Percentiles rank a stretch among this genome's conserved stretches.
Conservation (phyloP, 345 rosid genomes). For the Kandelia obovata region DNA sequence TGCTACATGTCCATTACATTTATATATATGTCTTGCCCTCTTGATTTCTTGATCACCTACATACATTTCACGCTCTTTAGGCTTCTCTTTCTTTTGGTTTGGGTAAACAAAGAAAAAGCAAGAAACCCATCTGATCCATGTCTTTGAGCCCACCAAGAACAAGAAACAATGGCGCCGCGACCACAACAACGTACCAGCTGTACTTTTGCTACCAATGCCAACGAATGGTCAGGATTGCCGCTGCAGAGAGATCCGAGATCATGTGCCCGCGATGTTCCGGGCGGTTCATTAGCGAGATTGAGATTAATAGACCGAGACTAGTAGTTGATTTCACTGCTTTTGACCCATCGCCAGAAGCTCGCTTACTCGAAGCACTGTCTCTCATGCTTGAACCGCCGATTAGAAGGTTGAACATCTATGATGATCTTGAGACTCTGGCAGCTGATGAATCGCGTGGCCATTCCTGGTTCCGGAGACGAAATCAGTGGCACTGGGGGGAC, state of each 20-base stretch:
- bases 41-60: slow-evolving; percentile 6
- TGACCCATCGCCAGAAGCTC: slow-evolving; percentile 71
- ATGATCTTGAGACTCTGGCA: background rate
- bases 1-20: background rate
- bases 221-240: slow-evolving; percentile 49
- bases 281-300: slow-evolving; percentile 51
- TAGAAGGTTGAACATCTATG: slow-evolving; percentile 9
- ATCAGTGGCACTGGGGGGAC: background rate
- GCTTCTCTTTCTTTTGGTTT: background rate
- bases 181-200: slow-evolving; percentile 33
- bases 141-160: slow-evolving; percentile 45
- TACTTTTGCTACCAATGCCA: slow-evolving; percentile 86
- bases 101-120: background rate
- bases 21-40: background rate
- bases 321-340: slow-evolving; percentile 50
- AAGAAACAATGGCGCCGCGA: slow-evolving; percentile 1
- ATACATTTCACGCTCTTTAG: no score
- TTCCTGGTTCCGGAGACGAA: slow-evolving; percentile 23
- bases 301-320: slow-evolving; percentile 40
- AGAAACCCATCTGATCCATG: slow-evolving; percentile 23
- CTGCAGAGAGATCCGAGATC: slow-evolving; percentile 39
- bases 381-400: slow-evolving; percentile 61
- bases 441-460: slow-evolving; percentile 2
- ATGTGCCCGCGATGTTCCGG: slow-evolving; percentile 59
- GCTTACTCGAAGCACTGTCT: slow-evolving; percentile 65